These are phyloP conservation scores for Pyropia yezoensis DNA, from an alignment of 23 red algal species.

Conservation along the genomic window DNA sequence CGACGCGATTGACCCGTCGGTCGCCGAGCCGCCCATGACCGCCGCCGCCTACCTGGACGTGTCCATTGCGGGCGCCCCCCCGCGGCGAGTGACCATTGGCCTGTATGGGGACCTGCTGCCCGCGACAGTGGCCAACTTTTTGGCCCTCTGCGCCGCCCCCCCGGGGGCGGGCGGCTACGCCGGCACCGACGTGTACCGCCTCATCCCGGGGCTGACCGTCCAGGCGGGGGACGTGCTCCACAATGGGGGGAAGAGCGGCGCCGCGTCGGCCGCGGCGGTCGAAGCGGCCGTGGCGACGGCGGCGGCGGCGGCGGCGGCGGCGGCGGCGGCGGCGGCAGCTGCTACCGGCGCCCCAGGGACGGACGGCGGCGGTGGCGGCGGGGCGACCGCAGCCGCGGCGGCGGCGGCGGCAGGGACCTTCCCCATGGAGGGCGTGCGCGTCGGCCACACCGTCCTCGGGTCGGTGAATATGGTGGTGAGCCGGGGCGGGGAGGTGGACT, in stretches of 20 bases:
- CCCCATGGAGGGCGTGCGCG: slow-evolving; percentile 13
- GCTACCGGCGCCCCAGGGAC: no score
- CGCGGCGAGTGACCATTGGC: slow-evolving; percentile 48
- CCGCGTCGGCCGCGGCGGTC: slow-evolving; percentile 2
- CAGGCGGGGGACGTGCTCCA: slow-evolving; percentile 57
- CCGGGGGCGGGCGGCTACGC: slow-evolving; percentile 2
- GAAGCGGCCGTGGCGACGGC: background rate
- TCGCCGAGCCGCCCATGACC: slow-evolving; percentile 29
- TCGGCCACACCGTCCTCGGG: slow-evolving; percentile 33
- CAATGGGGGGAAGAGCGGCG: slow-evolving; percentile 31
- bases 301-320: no score
- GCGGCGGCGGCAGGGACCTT: no score
- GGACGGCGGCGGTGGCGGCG: no score
- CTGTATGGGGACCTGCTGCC: slow-evolving; percentile 65
- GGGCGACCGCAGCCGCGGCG: no score
- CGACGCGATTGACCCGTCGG: slow-evolving; percentile 10
- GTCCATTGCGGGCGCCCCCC: slow-evolving; percentile 7
- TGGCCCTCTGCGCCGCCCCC: background rate
- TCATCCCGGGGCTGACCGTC: slow-evolving; percentile 52
- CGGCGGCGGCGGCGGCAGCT: no score
- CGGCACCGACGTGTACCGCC: slow-evolving; percentile 44
- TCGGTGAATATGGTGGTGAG: slow-evolving; percentile 32
- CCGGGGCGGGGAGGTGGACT: slow-evolving; percentile 28
- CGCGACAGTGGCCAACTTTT: slow-evolving; percentile 42
- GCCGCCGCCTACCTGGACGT: slow-evolving; percentile 50